Conservation (phyloP, 1,284 basidiomycete genomes). For the Trichosporon asahii region DNA sequence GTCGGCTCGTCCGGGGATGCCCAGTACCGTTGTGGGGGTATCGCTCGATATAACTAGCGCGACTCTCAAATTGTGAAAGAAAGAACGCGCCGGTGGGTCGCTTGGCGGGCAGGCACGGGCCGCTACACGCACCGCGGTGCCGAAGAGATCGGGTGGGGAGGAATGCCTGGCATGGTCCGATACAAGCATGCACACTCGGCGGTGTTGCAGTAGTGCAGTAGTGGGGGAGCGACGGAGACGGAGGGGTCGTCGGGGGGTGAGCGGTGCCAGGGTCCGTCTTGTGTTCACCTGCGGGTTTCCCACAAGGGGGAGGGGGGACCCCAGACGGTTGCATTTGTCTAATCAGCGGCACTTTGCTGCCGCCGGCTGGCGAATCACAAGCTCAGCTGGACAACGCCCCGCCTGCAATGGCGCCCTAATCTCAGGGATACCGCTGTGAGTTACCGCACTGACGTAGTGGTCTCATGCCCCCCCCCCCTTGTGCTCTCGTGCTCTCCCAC, state of each 20-base stretch:
- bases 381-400: not conserved
- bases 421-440: not conserved
- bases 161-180: not conserved
- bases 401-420: not conserved
- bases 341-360: not conserved
- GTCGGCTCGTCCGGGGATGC: not conserved
- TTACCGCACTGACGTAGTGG: slow-evolving; percentile 1
- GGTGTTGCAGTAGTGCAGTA: not conserved
- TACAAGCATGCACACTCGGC: not conserved
- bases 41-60: not conserved
- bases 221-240: not conserved
- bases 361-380: not conserved
- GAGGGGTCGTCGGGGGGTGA: not conserved
- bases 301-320: not conserved
- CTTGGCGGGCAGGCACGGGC: not conserved
- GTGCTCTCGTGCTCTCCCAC: not conserved
- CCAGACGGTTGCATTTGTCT: not conserved
- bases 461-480: not conserved
- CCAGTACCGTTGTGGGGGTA: not conserved
- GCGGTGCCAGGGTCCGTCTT: not conserved
- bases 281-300: not conserved
- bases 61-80: not conserved
- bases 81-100: no score
- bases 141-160: not conserved
- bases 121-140: not conserved